Conservation (phyloP, 768 basidiomycete genomes). For the Leucocoprinus birnbaumii region DNA sequence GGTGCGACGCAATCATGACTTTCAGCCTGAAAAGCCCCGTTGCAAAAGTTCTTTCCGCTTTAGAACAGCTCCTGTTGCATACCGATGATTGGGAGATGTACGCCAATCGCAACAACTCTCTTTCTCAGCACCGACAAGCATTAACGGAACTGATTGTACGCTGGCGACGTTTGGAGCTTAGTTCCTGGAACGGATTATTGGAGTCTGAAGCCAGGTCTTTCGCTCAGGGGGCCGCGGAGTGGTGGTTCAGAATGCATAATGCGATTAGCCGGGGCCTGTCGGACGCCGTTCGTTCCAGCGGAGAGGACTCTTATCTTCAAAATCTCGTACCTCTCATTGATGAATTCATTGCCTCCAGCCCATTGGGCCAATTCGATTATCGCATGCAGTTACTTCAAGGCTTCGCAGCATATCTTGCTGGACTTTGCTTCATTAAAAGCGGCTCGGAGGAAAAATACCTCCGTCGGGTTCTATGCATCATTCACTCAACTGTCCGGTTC, state of each 20-base stretch:
- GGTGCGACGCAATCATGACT: conserved; percentile 62
- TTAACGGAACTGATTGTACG: conserved; percentile 75
- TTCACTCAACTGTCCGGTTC: conserved; percentile 58
- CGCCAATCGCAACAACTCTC: conserved; percentile 86
- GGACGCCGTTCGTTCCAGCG: conserved; percentile 35
- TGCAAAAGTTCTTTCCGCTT: conserved; percentile 74
- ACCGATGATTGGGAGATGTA: conserved; percentile 97
- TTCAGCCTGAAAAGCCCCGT: conserved; percentile 68
- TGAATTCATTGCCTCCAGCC: conserved; percentile 68
- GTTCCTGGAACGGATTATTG: conserved; percentile 82
- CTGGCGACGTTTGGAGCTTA: conserved; percentile 88
- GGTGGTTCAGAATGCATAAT: conserved; percentile 94
- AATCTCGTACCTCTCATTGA: conserved; percentile 76
- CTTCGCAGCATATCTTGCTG: conserved; percentile 53
- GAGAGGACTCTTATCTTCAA: conserved; percentile 49
- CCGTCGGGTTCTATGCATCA: conserved; percentile 49
- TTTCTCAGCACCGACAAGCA: conserved; percentile 62
- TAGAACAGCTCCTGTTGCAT: conserved; percentile 84
- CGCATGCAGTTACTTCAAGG: conserved; percentile 67
- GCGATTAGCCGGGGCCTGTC: conserved; percentile 62
- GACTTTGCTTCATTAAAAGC: conserved; percentile 31
- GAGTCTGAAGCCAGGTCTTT: conserved; percentile 63
- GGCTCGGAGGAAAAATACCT: conserved; percentile 31
- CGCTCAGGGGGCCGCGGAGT: conserved; percentile 47
- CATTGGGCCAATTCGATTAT: conserved; percentile 80